Evolutionary conservation across 2,329 filamentous ascomycete genomes (phyloP), one percentile per base, ranked within the genome.

Genomic region (Cytospora piceicola): DNA sequence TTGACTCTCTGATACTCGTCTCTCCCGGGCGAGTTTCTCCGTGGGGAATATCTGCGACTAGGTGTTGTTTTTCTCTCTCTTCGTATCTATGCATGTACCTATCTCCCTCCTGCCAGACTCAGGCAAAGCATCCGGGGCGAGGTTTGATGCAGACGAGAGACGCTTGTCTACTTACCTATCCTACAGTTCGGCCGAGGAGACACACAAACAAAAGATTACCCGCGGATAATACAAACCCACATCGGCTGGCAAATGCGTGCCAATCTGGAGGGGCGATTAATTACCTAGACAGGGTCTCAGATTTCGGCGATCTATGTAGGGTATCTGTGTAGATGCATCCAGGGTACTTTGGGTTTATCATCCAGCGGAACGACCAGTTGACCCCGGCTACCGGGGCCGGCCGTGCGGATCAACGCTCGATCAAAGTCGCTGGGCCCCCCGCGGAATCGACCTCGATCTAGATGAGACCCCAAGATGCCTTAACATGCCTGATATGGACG

Each of bases 391-490:
- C 56, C 56, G 42, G 49, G 62, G 34, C 62, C 55, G 34, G 36
- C 30, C 34, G 34, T 49, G 46, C 9, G 24, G 32, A 30, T 32
- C 27, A 57, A 14, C 32, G 54, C 36, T 36, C 53, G 27, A 54
- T 46, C 42, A 30, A 34, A 15, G 34, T 36, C 51, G 29, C 22
- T n/a, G n/a, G n/a, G 36, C 42, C n/a, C 61, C 61, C 58, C 62
- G 51, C 36, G 54, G 24, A 66, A 66, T 66, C 60, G 56, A n/a
- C 56, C 60, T 24, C 58, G 57, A 58, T 55, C 61, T 58, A 65
- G 60, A 59, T 59, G 51, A 57, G 65, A 49, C 62, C 54, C n/a
- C n/a, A n/a, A 61, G 62, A 42, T 59, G 24, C 27, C 49, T 22
- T 22, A 36, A 14, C 12, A 36, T 36, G 34, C 11, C 32, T 34